These are phyloP conservation scores for Mikania micrantha DNA, from an alignment of 129 eudicot genomes.

Conservation along the genomic window DNA sequence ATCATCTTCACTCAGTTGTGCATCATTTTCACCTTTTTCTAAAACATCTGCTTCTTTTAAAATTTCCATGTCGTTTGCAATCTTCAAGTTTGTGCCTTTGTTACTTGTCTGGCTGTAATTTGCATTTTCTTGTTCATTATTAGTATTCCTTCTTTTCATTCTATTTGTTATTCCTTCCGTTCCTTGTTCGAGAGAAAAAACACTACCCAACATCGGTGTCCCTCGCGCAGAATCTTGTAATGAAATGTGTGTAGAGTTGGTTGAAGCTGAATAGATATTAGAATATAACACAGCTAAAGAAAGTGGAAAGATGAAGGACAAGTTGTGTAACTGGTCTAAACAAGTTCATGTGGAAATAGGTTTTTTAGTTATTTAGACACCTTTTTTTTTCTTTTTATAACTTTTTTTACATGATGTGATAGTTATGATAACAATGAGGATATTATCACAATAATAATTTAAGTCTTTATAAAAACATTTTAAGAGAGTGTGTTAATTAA, in stretches of 20 bases:
- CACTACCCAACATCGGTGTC: slow-evolving; percentile 9
- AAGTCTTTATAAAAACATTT: neutral
- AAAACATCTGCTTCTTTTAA: slow-evolving; percentile 15
- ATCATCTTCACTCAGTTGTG: neutral
- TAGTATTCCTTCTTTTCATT: neutral
- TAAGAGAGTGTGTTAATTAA: neutral
- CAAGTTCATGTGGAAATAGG: neutral
- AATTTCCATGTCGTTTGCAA: slow-evolving; percentile 3
- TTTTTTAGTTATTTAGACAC: neutral
- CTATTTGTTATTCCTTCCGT: slow-evolving; percentile 11
- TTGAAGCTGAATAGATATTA: neutral
- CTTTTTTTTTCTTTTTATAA: neutral
- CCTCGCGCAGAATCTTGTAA: slow-evolving; percentile 20
- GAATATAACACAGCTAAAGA: neutral
- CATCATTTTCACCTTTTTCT: slow-evolving; percentile 7
- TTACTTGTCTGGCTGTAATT: slow-evolving; percentile 14
- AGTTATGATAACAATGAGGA: neutral
- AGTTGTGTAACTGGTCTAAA: neutral
- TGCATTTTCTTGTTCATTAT: slow-evolving; percentile 12
- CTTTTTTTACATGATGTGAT: neutral
- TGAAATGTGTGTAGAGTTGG: neutral
- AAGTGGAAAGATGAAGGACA: neutral
- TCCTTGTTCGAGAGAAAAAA: slow-evolving; percentile 20
- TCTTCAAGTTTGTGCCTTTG: slow-evolving; percentile 10
- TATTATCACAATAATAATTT: neutral